These are phyloP conservation scores for Globisporangium parvum DNA, from an alignment of 352 stramenopile genomes.

Conservation along the genomic window DNA sequence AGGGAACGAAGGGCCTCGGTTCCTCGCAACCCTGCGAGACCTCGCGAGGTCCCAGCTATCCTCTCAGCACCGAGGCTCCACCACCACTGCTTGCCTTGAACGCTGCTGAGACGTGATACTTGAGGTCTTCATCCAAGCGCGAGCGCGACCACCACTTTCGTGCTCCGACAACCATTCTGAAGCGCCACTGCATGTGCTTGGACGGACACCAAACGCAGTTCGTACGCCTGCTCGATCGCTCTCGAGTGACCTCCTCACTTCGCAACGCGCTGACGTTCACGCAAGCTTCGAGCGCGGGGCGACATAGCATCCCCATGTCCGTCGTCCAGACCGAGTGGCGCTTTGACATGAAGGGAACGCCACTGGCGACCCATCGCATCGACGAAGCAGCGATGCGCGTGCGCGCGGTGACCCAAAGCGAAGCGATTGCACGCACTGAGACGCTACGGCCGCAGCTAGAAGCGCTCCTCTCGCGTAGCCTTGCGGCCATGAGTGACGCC, in stretches of 20 bases:
- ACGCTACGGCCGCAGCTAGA: not conserved
- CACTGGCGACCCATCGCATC: not conserved
- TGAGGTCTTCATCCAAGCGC: too few relatives aligned
- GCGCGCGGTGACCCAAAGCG: not conserved
- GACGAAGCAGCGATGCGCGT: not conserved
- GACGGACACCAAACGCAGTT: too few relatives aligned
- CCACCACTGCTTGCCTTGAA: too few relatives aligned
- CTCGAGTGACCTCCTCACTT: not conserved
- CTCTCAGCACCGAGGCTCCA: too few relatives aligned
- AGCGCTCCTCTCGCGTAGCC: not conserved
- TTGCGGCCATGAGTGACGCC: not conserved
- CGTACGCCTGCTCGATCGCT: not conserved
- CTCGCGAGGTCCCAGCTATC: too few relatives aligned
- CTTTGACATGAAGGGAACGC: slow-evolving; percentile 1
- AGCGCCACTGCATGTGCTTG: too few relatives aligned
- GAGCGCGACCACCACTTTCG: too few relatives aligned
- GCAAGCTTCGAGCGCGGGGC: not conserved
- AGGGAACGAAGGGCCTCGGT: too few relatives aligned
- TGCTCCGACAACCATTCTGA: too few relatives aligned
- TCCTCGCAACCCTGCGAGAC: too few relatives aligned
- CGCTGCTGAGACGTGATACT: too few relatives aligned
- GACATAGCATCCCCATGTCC: too few relatives aligned
- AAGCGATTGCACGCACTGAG: not conserved
- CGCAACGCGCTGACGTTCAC: not conserved
- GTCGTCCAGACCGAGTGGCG: slow-evolving; percentile 5